These are phyloP conservation scores for Thalassiosira mediterranea DNA, from an alignment of 352 stramenopile genomes.

Conservation along the genomic window DNA sequence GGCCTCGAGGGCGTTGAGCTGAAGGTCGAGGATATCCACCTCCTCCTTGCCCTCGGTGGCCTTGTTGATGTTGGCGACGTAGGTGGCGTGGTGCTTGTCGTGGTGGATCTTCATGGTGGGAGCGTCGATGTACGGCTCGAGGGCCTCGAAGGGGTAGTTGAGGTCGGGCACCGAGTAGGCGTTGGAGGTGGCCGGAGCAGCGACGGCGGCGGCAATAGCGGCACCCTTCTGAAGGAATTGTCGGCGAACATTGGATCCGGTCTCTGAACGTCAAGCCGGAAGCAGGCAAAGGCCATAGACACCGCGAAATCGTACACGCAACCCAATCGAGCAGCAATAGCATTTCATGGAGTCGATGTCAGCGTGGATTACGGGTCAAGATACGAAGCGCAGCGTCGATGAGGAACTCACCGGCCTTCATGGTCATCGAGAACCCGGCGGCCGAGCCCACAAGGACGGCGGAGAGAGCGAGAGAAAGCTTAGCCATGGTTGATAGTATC, in stretches of 20 bases:
- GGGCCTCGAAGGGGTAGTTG: conserved; percentile 85
- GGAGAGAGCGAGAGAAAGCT: conserved; percentile 50
- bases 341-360: no score
- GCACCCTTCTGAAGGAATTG: conserved; percentile 64
- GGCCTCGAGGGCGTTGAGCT: conserved; percentile 81
- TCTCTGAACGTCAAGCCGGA: conserved; percentile 24
- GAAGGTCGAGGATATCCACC: conserved; percentile 82
- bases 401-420: conserved; percentile 69
- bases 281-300: no score
- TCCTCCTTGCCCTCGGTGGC: conserved; percentile 82
- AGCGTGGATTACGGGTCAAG: no score
- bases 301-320: no score
- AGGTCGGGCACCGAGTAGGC: conserved; percentile 83
- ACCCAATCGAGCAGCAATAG: no score
- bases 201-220: conserved; percentile 44
- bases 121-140: conserved; percentile 87
- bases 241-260: conserved; percentile 43
- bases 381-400: no score
- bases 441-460: conserved; percentile 54
- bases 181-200: conserved; percentile 45
- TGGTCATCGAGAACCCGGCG: conserved; percentile 66
- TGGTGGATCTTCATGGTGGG: conserved; percentile 91
- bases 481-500: no score
- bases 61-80: conserved; percentile 85
- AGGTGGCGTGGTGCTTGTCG: conserved; percentile 85